Base-by-base conservation (phyloP, 192 early-diverging fungal species). In the Linnemannia hyalina region DNA sequence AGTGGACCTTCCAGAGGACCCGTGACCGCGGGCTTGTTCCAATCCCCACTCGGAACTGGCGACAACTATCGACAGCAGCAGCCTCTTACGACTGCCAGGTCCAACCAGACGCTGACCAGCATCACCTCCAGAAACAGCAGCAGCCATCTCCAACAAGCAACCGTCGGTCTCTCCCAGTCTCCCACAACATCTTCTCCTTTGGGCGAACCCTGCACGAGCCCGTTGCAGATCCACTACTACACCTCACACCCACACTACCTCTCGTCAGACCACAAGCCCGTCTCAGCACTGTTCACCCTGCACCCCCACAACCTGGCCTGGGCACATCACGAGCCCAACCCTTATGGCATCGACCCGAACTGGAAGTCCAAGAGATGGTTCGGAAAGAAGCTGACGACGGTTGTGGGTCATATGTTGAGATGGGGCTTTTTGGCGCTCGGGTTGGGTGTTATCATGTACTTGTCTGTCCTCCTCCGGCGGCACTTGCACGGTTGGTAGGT, bases 191-290 rank as follows among this genome's bases (percentile, higher is more conserved):
- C 78, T 3, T 80, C 82, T 22, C 63, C 32, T 7, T 6, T 57
- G 8, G 75, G 70, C 4, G 69, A 77, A 23, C 26, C 68, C 4
- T 42, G 77, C 32, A 70, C 29, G 20, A 80, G 83, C 55, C 78
- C 83, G 16, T 32, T 85, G 74, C 68, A 80, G 69, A 68, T 85
- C 46, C 83, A 85, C 29, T 85, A 84, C 36, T 89, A 89, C 77
- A 82, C 78, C 11, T 89, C 89, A 16, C 82, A 89, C 65, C 78
- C 82, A 35, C 22, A 75, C 38, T 89, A 89, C 77, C 70, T 55
- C 47, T 65, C 69, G 13, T 89, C 89, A 49, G 89, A 89, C 69
- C 89, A 89, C 73, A 89, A 89, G 75, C 89, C 89, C 11, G 85
- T 89, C 44, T 88, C 85, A 18, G 89, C 89, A 1, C 65, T 88